Conservation (phyloP, 805 yeast species). For the Kodamaea sagamina region DNA sequence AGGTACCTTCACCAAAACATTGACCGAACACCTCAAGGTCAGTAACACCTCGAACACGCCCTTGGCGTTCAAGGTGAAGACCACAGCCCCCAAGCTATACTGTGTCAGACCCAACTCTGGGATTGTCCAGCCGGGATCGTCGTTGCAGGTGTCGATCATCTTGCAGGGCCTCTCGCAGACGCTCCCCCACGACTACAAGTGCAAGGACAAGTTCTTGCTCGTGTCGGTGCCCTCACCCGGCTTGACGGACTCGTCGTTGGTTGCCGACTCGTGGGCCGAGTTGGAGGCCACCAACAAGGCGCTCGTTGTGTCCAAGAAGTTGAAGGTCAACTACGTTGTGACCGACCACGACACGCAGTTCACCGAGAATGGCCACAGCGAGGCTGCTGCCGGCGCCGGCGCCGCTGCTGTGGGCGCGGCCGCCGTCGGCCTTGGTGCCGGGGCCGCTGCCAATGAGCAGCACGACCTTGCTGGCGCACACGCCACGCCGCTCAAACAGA, state of each 20-base stretch:
- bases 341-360: constrained; percentile 27
- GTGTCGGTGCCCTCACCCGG: constrained; percentile 79
- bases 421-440: constrained; percentile 19
- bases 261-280: constrained; percentile 74
- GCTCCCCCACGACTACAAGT: constrained; percentile 70
- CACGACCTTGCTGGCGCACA: constrained; percentile 15
- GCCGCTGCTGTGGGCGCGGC: constrained; percentile 13
- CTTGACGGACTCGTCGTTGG: constrained; percentile 53
- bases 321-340: constrained; percentile 58
- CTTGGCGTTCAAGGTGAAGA: constrained; percentile 91
- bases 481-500: constrained; percentile 16
- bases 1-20: constrained; percentile 77
- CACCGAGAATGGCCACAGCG: constrained; percentile 21
- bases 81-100: constrained; percentile 94
- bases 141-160: constrained; percentile 75
- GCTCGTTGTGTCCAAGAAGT: constrained; percentile 61
- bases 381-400: constrained; percentile 20
- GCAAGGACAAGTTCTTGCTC: constrained; percentile 90
- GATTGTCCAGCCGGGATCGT: constrained; percentile 69
- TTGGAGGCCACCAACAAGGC: constrained; percentile 61
- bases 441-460: constrained; percentile 15
- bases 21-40: constrained; percentile 61
- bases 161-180: constrained; percentile 81
- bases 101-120: constrained; percentile 97
- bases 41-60: constrained; percentile 57